Percentiles rank a stretch among this genome's conserved stretches.
These are phyloP conservation scores for Aspergillus bombycis DNA, from an alignment of 2,329 filamentous ascomycete species.

Conservation along the genomic window DNA sequence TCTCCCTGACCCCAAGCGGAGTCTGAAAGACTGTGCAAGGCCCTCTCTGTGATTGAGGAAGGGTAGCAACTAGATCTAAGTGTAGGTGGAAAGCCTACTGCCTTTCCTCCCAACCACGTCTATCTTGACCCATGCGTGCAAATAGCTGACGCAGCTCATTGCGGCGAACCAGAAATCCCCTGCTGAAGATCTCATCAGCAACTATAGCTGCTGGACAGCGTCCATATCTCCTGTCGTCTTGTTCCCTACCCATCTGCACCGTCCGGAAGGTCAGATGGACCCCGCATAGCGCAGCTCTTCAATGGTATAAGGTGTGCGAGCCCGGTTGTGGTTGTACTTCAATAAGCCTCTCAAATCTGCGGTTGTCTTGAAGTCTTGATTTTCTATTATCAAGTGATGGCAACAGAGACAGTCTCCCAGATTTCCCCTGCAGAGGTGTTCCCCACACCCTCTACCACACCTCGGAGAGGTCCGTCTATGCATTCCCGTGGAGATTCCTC, in stretches of 20 bases:
- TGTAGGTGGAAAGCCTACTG: neutral
- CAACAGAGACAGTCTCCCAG: slow-evolving; percentile 52
- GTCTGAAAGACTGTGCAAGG: neutral
- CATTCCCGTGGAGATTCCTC: slow-evolving; percentile 57
- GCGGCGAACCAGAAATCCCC: neutral
- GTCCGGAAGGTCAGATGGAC: neutral
- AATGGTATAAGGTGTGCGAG: neutral
- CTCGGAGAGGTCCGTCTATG: slow-evolving; percentile 37
- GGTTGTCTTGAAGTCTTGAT: neutral
- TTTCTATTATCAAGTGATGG: slow-evolving; percentile 26
- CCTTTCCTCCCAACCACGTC: neutral
- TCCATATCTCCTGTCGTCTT: neutral
- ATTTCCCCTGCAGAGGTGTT: slow-evolving; percentile 61
- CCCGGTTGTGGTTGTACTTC: neutral
- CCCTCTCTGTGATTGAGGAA: neutral
- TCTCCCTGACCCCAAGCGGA: neutral
- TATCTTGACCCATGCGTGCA: neutral
- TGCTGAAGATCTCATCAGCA: neutral
- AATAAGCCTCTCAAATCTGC: neutral
- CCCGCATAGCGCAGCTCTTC: neutral
- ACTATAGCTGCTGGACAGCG: neutral
- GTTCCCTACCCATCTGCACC: neutral
- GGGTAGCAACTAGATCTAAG: neutral
- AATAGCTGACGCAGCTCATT: neutral
- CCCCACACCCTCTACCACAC: slow-evolving; percentile 72